Percentiles rank a stretch among this genome's conserved stretches.
These are phyloP conservation scores for Herpotrichia juniperi DNA, from an alignment of 2,329 filamentous ascomycete genomes.

Conservation along the genomic window DNA sequence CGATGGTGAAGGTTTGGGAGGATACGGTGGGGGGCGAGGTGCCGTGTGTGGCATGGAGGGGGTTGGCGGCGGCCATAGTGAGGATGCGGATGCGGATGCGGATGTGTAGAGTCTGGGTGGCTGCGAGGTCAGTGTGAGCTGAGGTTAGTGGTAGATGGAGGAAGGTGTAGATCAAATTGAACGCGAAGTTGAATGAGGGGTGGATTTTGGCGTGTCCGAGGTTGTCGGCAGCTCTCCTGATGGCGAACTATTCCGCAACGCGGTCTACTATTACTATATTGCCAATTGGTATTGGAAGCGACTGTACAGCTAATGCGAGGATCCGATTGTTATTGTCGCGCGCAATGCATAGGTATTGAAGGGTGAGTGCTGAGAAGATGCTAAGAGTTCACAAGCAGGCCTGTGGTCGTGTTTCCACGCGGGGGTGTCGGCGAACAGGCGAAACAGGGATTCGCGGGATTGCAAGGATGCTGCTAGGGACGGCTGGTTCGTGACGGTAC, in stretches of 20 bases:
- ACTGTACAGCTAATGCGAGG: too few species aligned
- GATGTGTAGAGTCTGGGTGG: background rate
- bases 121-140: background rate
- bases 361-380: background rate
- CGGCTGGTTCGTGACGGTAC: background rate
- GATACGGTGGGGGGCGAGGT: conserved; percentile 59
- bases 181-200: background rate
- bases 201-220: background rate
- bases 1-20: conserved; percentile 70
- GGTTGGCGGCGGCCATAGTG: conserved; percentile 43
- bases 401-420: background rate
- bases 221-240: background rate
- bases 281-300: too few species aligned
- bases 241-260: background rate
- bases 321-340: too few species aligned
- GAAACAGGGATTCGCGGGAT: conserved; percentile 4
- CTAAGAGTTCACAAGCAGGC: too few species aligned
- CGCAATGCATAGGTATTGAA: background rate
- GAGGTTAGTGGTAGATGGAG: conserved; percentile 1
- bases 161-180: background rate
- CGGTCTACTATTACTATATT: background rate
- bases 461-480: background rate
- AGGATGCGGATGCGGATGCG: background rate
- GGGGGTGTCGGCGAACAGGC: background rate
- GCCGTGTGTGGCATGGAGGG: conserved; percentile 36